Evolutionary conservation across 2,329 filamentous ascomycete genomes (phyloP).

Genomic region (Pseudogymnoascus sp.): DNA sequence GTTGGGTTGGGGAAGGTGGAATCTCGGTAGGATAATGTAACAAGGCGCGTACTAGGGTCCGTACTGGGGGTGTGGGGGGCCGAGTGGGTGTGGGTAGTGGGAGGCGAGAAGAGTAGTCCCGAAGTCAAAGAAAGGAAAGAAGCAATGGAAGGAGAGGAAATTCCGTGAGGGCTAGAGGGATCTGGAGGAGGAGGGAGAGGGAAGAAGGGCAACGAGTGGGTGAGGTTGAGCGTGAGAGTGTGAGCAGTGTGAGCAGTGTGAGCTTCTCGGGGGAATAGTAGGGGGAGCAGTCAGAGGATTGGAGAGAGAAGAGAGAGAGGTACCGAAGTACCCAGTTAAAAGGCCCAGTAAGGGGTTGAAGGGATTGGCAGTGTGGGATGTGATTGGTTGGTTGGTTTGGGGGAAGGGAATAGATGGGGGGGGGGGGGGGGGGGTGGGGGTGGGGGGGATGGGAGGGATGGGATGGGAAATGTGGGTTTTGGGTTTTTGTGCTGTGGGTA

Average conservation of each 20-base stretch:
- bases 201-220: background rate
- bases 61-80: background rate
- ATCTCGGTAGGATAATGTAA: constrained; percentile 1
- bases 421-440: background rate
- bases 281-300: background rate
- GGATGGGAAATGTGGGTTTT: background rate
- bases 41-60: background rate
- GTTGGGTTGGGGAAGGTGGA: background rate
- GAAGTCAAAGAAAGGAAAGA: background rate
- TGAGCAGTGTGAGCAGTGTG: background rate
- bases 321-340: background rate
- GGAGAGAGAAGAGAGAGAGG: no score
- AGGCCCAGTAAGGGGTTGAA: background rate
- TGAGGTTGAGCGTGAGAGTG: background rate
- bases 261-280: background rate
- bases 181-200: background rate
- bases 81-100: background rate
- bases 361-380: background rate
- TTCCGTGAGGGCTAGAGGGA: background rate
- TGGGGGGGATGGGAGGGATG: background rate
- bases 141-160: background rate
- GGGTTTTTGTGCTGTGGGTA: background rate
- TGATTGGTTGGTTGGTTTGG: background rate
- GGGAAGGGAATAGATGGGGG: background rate
- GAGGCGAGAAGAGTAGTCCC: background rate